Evolutionary conservation across 306 rosid genomes (phyloP).

Genomic region (Acacia confusa): DNA sequence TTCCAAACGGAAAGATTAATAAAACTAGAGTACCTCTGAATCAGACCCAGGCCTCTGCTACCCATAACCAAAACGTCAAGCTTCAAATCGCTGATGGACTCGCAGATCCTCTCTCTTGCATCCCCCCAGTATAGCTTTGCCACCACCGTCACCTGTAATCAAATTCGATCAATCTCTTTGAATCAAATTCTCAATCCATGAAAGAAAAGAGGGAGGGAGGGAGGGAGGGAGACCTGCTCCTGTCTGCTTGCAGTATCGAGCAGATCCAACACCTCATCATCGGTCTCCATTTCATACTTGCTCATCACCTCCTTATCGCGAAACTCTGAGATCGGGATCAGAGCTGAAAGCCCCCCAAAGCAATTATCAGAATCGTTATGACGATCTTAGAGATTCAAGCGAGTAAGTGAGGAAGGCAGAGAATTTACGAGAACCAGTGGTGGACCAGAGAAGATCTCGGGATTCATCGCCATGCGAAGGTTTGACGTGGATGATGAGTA

Average conservation of each 20-base stretch:
- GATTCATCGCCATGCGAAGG: slow-evolving; percentile 29
- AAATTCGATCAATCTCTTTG: slow-evolving; percentile 10
- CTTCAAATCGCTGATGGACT: slow-evolving; percentile 44
- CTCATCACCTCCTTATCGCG: slow-evolving; percentile 46
- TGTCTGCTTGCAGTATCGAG: slow-evolving; percentile 47
- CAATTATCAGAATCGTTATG: slow-evolving; percentile 10
- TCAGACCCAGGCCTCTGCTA: slow-evolving; percentile 57
- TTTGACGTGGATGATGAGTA: slow-evolving; percentile 41
- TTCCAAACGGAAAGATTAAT: background rate
- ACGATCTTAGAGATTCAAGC: background rate
- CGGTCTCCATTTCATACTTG: slow-evolving; percentile 37
- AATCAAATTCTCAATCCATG: background rate
- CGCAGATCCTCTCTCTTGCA: slow-evolving; percentile 52
- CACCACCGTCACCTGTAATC: slow-evolving; percentile 44
- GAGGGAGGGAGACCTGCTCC: slow-evolving; percentile 39
- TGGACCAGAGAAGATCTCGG: slow-evolving; percentile 42
- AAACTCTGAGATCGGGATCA: slow-evolving; percentile 52
- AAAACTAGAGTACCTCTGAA: slow-evolving; percentile 41
- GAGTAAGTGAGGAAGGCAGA: background rate
- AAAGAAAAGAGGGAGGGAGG: background rate
- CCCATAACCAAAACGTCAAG: slow-evolving; percentile 56
- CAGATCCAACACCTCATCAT: slow-evolving; percentile 48
- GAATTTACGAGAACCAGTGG: slow-evolving; percentile 55
- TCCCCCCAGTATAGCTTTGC: slow-evolving; percentile 58
- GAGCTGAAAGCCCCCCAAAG: slow-evolving; percentile 34